These are phyloP conservation scores for Passiflora organensis DNA, from an alignment of 345 rosid species.

Conservation along the genomic window DNA sequence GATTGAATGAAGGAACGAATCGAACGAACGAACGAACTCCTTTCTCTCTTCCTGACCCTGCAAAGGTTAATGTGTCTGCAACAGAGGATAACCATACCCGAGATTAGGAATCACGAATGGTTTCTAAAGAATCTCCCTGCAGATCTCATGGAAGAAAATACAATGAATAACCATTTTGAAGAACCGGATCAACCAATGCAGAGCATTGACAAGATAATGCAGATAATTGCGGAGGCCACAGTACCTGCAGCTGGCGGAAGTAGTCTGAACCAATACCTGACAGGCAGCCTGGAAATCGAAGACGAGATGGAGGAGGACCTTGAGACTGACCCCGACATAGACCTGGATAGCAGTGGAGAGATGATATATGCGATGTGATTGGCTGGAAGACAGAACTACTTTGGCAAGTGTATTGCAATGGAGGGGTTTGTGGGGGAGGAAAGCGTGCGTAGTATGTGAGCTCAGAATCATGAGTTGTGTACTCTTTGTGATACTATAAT, in stretches of 20 bases:
- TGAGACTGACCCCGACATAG: constrained; percentile 87
- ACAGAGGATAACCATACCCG: constrained; percentile 90
- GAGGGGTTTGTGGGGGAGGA: no score
- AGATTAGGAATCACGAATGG: constrained; percentile 89
- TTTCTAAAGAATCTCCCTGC: constrained; percentile 84
- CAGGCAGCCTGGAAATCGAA: constrained; percentile 79
- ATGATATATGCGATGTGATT: constrained; percentile 81
- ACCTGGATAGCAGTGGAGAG: constrained; percentile 94
- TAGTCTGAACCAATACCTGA: constrained; percentile 61
- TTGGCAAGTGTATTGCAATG: no score
- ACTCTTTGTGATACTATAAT: constrained; percentile 8
- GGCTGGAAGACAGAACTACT: neutral
- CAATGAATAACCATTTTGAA: constrained; percentile 50
- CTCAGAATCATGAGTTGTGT: constrained; percentile 8
- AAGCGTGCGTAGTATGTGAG: neutral
- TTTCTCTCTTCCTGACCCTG: neutral
- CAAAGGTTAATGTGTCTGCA: constrained; percentile 16
- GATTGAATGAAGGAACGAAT: no score
- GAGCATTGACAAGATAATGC: constrained; percentile 86
- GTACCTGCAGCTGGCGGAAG: constrained; percentile 70
- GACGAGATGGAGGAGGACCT: constrained; percentile 97
- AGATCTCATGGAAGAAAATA: constrained; percentile 67
- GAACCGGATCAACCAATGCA: constrained; percentile 86
- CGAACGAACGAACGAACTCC: no score
- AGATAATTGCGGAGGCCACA: constrained; percentile 89